These are phyloP conservation scores for Anastatica hierochuntica DNA, from an alignment of 345 rosid genomes.

Conservation along the genomic window DNA sequence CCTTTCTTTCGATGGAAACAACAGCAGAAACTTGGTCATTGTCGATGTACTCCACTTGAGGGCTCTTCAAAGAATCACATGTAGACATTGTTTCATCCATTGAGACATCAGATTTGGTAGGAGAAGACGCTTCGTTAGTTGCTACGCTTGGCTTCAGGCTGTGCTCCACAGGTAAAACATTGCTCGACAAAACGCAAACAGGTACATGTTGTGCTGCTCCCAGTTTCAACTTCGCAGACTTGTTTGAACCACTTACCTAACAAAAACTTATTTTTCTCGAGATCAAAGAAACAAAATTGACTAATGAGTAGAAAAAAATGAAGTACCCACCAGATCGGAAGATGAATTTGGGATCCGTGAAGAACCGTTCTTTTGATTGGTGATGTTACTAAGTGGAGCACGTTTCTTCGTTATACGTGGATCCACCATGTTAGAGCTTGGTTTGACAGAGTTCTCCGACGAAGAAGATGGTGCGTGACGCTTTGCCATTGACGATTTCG, in stretches of 20 bases:
- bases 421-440: neutral
- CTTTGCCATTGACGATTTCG: constrained; percentile 23
- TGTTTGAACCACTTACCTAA: constrained; percentile 45
- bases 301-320: too few relatives aligned
- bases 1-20: constrained; percentile 59
- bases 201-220: too few relatives aligned
- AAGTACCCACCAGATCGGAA: constrained; percentile 55
- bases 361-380: constrained; percentile 48
- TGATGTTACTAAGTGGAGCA: constrained; percentile 62
- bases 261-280: too few relatives aligned
- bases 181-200: too few relatives aligned
- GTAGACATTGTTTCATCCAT: constrained; percentile 75
- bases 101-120: constrained; percentile 58
- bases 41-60: constrained; percentile 73
- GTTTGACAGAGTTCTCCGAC: constrained; percentile 8
- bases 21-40: constrained; percentile 33
- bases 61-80: constrained; percentile 77
- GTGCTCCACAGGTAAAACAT: constrained; percentile 22
- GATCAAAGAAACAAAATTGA: too few relatives aligned
- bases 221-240: constrained; percentile 45
- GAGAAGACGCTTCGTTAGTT: constrained; percentile 40
- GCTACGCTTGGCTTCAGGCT: constrained; percentile 12
- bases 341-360: constrained; percentile 34
- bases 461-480: constrained; percentile 20
- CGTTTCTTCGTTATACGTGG: constrained; percentile 16